Evolutionary conservation across 2,329 filamentous ascomycete genomes (phyloP), one percentile per base, ranked within the genome.

Genomic region (Elsinoe batatas): DNA sequence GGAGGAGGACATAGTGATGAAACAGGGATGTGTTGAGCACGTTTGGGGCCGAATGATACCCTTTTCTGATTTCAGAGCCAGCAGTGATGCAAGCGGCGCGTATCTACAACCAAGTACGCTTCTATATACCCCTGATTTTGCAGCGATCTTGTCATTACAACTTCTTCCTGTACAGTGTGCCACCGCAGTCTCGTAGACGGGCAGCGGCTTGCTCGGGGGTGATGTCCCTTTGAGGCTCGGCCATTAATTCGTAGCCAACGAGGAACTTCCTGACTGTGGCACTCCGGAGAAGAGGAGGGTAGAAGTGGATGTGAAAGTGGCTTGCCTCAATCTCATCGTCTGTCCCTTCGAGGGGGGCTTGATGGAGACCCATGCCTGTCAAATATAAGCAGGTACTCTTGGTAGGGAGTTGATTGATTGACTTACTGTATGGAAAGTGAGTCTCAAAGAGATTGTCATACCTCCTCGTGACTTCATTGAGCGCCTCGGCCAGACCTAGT

Each of bases 361-460:
- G 93, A 69, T 98, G 93, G 56, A 98, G 83, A 40, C 93, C 93
- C 69, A 95, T 97, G 70, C 87, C 82, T 85, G 58, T 43, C 26
- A 55, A 22, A 7, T 20, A 32, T 51, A 15, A 57, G 50, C 3
- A 5, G 42, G 7, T 2, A 3, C 30, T 5, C 30, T 6, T 6
- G 7, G 15, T 18, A 22, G 42, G 13, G 7, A 30, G 15, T 26
- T 37, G 8, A n/a, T 12, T 11, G 47, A 10, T 12, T 13, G 8
- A 72, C 80, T 73, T 70, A 84, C 85, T 95, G 72, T 98, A 98
- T 0, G 93, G 93, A 66, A 98, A 98, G 65, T 83, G 89, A 35
- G 91, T 96, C 75, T 97, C 88, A 63, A 98, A 98, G 40, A 98
- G 74, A 68, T 98, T 98, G 70, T 98, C 93, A 68, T 97, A 98